Evolutionary conservation across 306 rosid species (phyloP).

Genomic region (Lablab purpureus): DNA sequence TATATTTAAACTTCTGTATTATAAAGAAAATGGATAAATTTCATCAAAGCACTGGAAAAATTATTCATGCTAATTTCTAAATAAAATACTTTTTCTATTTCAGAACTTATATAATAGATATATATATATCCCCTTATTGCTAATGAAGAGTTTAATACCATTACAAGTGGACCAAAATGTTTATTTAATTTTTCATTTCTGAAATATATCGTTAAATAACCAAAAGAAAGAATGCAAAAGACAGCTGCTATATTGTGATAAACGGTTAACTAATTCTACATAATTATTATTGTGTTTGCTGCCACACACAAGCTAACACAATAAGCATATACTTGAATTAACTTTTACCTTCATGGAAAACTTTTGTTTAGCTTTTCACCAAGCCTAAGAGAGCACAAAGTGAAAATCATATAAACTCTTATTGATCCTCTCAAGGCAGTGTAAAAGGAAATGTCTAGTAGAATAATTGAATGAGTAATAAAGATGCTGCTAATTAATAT

Average conservation of each 20-base stretch:
- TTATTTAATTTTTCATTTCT: constrained; percentile 30
- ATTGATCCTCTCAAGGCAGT: constrained; percentile 46
- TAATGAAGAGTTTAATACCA: constrained; percentile 35
- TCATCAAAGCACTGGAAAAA: not conserved
- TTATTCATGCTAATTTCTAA: not conserved
- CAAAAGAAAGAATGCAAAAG: constrained; percentile 14
- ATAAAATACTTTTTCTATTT: not conserved
- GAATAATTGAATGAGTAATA: constrained; percentile 52
- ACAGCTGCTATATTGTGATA: constrained; percentile 29
- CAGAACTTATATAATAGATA: not conserved
- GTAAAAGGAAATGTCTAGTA: constrained; percentile 55
- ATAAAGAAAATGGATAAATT: not conserved
- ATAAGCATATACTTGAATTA: constrained; percentile 40
- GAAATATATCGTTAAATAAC: constrained; percentile 2
- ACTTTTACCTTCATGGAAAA: constrained; percentile 48
- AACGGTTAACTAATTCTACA: constrained; percentile 27
- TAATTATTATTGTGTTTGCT: constrained; percentile 14
- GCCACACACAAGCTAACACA: constrained; percentile 31
- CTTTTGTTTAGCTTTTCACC: constrained; percentile 47
- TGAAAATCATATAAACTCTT: constrained; percentile 40
- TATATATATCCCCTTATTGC: constrained; percentile 24
- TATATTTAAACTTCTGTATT: not conserved
- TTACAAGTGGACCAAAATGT: constrained; percentile 19
- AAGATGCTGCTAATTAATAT: constrained; percentile 32
- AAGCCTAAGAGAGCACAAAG: constrained; percentile 43